Evolutionary conservation across 75 land plant genomes (phyloP).

Genomic region (Sequoia sempervirens): DNA sequence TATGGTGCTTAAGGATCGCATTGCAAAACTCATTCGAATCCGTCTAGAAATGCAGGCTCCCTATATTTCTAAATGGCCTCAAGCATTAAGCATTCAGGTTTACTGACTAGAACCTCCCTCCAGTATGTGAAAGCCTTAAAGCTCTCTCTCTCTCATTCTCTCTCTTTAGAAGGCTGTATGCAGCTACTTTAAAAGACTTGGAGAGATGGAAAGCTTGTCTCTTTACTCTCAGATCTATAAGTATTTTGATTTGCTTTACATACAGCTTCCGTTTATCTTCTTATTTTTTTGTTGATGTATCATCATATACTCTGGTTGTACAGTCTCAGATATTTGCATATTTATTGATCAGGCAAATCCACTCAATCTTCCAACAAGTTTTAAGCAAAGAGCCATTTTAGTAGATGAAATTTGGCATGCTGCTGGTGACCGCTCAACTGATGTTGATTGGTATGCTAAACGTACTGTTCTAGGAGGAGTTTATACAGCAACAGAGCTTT

Average conservation of each 20-base stretch:
- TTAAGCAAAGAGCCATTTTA: conserved; percentile 86
- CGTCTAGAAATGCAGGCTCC: conserved; percentile 90
- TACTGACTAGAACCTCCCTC: background rate
- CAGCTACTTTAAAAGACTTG: background rate
- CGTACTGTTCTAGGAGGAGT: conserved; percentile 77
- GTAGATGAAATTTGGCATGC: conserved; percentile 98
- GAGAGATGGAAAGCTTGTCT: background rate
- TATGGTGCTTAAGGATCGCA: conserved; percentile 63
- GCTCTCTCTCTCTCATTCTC: background rate
- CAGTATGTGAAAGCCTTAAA: background rate
- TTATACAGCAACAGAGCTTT: conserved; percentile 81
- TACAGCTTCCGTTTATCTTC: background rate
- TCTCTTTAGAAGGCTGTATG: background rate
- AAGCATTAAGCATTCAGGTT: conserved; percentile 93
- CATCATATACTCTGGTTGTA: background rate
- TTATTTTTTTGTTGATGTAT: background rate
- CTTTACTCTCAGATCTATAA: background rate
- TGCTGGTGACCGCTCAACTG: conserved; percentile 67
- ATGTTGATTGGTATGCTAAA: conserved; percentile 82
- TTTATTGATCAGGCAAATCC: conserved; percentile 66
- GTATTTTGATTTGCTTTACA: background rate
- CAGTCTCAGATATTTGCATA: background rate
- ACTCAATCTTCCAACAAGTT: conserved; percentile 58
- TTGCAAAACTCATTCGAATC: conserved; percentile 54
- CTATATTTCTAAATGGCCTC: conserved; percentile 88